A percentile compares a stretch with the other conserved stretches of the same genome.
phyloP scores from a whole-genome alignment of 163 green algal genomes.

The Chlamydomonas reinhardtii region DNA sequence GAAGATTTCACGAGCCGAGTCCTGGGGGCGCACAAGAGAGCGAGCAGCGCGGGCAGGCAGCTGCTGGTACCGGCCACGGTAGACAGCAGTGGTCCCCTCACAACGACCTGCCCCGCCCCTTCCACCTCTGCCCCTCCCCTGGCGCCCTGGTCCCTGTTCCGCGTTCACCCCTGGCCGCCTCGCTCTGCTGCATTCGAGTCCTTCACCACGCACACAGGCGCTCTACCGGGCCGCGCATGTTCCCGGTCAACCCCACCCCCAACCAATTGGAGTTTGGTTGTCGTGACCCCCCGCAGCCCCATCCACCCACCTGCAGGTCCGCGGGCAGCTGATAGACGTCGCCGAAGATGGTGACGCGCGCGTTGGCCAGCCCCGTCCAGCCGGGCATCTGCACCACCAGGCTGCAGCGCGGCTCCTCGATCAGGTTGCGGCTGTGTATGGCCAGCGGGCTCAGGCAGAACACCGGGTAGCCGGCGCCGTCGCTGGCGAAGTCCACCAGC shows the following conservation, averaged over 20 bases:
- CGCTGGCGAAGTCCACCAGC: slow-evolving; percentile 93
- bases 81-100: too few species aligned
- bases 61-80: too few species aligned
- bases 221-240: too few species aligned
- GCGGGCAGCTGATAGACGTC: slow-evolving; percentile 78
- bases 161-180: too few species aligned
- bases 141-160: too few species aligned
- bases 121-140: too few species aligned
- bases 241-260: too few species aligned
- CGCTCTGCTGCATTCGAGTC: too few species aligned
- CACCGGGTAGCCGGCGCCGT: slow-evolving; percentile 89
- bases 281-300: too few species aligned
- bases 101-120: too few species aligned
- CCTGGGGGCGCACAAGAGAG: slow-evolving; percentile 44
- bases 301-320: slow-evolving; percentile 68
- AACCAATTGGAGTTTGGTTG: too few species aligned
- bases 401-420: slow-evolving; percentile 86
- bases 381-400: slow-evolving; percentile 96
- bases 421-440: slow-evolving; percentile 97
- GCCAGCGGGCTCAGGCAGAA: slow-evolving; percentile 95
- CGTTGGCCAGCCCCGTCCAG: slow-evolving; percentile 96
- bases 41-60: background rate
- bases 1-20: slow-evolving; percentile 74
- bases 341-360: slow-evolving; percentile 96
- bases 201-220: too few species aligned